Percentiles rank a stretch among this genome's conserved stretches.
Conservation (phyloP, 495 filamentous ascomycete genomes). For the Neurospora sublineolata region DNA sequence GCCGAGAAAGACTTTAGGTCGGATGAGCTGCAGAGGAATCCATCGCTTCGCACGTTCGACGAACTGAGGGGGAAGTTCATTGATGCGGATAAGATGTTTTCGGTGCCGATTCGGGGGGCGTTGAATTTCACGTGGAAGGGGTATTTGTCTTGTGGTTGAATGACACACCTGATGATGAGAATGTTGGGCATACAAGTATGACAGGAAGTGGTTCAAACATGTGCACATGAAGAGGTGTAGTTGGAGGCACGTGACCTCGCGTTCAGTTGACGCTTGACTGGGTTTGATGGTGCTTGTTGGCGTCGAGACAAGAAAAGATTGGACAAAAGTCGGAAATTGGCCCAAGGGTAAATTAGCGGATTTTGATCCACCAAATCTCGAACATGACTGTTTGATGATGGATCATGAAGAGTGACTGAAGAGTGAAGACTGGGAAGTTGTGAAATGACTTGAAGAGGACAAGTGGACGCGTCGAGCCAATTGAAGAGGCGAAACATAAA, state of each 20-base stretch:
- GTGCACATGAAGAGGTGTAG: neutral
- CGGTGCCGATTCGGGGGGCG: neutral
- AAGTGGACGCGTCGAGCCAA: neutral
- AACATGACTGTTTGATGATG: neutral
- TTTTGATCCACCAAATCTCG: neutral
- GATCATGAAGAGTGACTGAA: too few species aligned
- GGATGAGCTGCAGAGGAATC: neutral
- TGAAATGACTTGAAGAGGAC: neutral
- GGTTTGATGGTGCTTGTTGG: neutral
- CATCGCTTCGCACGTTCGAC: neutral
- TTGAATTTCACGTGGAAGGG: neutral
- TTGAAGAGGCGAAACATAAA: neutral
- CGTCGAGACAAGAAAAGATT: neutral
- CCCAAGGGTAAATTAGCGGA: neutral
- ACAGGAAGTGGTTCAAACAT: too few species aligned
- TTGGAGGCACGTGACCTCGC: neutral
- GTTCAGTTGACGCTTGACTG: neutral
- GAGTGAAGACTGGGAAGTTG: neutral
- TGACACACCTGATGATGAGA: too few species aligned
- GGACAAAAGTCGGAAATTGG: neutral
- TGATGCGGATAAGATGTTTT: constrained; percentile 1
- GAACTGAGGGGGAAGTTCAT: neutral
- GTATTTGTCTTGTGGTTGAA: neutral
- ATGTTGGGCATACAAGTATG: too few species aligned
- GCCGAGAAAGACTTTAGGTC: neutral